Base-by-base conservation (phyloP, 805 yeast species). In the Kazachstania martiniae region DNA sequence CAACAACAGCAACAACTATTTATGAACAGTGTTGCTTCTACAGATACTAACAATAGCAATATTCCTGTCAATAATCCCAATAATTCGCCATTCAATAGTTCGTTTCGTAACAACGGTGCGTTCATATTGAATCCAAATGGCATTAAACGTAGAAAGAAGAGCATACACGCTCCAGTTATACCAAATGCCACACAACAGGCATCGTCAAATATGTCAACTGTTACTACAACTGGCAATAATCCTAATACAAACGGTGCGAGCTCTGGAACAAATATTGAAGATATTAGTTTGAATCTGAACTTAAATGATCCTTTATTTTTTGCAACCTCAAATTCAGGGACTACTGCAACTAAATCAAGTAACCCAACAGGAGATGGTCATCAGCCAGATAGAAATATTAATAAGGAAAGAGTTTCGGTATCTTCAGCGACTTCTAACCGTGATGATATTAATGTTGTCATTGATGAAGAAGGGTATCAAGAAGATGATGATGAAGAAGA, bases 401-500 rank as follows among this genome's bases (percentile, higher is more conserved):
- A n/a, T n/a, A n/a, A n/a, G n/a, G n/a, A n/a, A n/a, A n/a, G n/a
- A n/a, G n/a, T n/a, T n/a, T n/a, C n/a, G n/a, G n/a, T n/a, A n/a
- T n/a, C n/a, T n/a, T 19, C 22, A 10, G 10, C 22, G 22, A 19
- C 22, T 8, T 8, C 8, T 19, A 19, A 6, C 8, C 8, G 25
- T 23, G n/a, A n/a, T 9, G 13, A 23, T 6, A 7, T 9, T n/a
- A 23, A 23, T 7, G 25, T 9, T 8, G 12, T 23, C 6, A 23
- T 23, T 4, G 60, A 47, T 6, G 52, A 39, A n/a, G 57, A 42
- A 12, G 57, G 25, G n/a, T 23, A 23, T 23, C 25, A 36, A 56
- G 70, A 61, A 29, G 61, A 63, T 32, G 76, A 68, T 33, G 80
- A 73, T 16, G 89, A 79, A 54, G 87, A 77, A 44, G 74, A 68